A percentile compares a stretch with the other conserved stretches of the same genome.
Conservation (phyloP, 345 rosid species). For the Combretum micranthum region DNA sequence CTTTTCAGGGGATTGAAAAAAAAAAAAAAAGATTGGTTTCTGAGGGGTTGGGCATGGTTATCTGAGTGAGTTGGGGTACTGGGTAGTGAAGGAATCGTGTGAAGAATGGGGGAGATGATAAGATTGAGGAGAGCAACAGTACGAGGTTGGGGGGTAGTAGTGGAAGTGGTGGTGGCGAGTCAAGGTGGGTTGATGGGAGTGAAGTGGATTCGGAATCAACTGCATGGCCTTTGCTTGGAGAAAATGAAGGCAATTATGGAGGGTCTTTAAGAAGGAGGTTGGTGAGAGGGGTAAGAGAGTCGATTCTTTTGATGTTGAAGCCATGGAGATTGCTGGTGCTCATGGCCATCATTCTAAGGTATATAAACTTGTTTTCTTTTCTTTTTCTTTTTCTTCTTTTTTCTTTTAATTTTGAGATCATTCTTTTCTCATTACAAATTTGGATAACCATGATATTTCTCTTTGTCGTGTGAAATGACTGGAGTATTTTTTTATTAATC, state of each 20-base stretch:
- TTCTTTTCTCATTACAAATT: neutral
- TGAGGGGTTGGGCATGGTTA: too few species aligned
- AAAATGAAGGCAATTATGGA: too few species aligned
- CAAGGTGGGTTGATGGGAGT: conserved; percentile 93
- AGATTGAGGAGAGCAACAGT: conserved; percentile 61
- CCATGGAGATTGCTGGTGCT: conserved; percentile 82
- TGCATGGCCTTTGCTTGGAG: conserved; percentile 25
- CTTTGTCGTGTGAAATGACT: too few species aligned
- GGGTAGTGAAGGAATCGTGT: conserved; percentile 12
- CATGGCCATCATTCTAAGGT: conserved; percentile 57
- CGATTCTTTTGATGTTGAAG: conserved; percentile 92
- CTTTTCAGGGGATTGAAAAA: too few species aligned
- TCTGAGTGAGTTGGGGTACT: neutral
- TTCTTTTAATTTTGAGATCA: too few species aligned
- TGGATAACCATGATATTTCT: neutral
- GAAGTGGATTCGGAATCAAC: conserved; percentile 71
- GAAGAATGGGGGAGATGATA: conserved; percentile 54
- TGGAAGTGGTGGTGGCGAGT: conserved; percentile 45
- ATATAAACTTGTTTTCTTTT: neutral
- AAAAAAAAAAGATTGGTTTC: too few species aligned
- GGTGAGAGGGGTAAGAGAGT: conserved; percentile 58
- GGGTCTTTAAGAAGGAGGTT: conserved; percentile 22
- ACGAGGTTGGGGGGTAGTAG: conserved; percentile 27
- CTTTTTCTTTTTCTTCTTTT: neutral
- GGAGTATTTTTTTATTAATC: too few species aligned